phyloP scores from a whole-genome alignment of 371 early-diverging fungal species.

The Conidiobolus incongruus region DNA sequence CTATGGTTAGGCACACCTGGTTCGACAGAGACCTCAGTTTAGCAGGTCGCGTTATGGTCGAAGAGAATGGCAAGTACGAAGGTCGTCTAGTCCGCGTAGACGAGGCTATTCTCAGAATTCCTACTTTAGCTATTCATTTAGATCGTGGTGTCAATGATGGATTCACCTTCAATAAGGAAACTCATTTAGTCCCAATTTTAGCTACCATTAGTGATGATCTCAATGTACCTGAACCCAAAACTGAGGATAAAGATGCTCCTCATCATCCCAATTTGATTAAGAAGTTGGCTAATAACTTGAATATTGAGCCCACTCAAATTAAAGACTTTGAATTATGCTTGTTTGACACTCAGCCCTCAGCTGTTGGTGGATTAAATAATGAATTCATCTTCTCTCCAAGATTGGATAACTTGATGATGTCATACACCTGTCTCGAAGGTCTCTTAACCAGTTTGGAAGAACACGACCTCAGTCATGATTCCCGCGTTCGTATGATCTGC shows the following conservation, averaged over 20 bases:
- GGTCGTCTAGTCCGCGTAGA: constrained; percentile 52
- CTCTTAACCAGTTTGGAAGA: constrained; percentile 7
- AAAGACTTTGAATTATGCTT: constrained; percentile 88
- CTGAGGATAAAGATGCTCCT: constrained; percentile 1
- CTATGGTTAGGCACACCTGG: constrained; percentile 76
- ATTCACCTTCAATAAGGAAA: constrained; percentile 89
- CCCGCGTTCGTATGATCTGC: constrained; percentile 62
- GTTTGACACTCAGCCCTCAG: constrained; percentile 64
- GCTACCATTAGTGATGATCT: constrained; percentile 55
- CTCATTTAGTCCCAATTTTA: constrained; percentile 73
- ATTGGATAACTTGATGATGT: constrained; percentile 88
- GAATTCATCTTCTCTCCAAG: constrained; percentile 89
- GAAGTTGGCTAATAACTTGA: constrained; percentile 48
- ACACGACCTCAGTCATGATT: constrained; percentile 27
- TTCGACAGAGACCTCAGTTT: constrained; percentile 92
- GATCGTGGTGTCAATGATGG: constrained; percentile 57
- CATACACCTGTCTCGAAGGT: constrained; percentile 38
- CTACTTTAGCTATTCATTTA: constrained; percentile 92
- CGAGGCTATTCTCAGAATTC: constrained; percentile 78
- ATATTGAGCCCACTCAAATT: constrained; percentile 46
- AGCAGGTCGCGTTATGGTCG: constrained; percentile 86
- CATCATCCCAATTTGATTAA: constrained; percentile 63
- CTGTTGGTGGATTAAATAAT: constrained; percentile 67
- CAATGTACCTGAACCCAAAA: not conserved
- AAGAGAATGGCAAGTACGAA: constrained; percentile 34